A percentile compares a stretch with the other conserved stretches of the same genome.
phyloP scores from a whole-genome alignment of 257 asterid genomes.

The Nicotiana otophora region DNA sequence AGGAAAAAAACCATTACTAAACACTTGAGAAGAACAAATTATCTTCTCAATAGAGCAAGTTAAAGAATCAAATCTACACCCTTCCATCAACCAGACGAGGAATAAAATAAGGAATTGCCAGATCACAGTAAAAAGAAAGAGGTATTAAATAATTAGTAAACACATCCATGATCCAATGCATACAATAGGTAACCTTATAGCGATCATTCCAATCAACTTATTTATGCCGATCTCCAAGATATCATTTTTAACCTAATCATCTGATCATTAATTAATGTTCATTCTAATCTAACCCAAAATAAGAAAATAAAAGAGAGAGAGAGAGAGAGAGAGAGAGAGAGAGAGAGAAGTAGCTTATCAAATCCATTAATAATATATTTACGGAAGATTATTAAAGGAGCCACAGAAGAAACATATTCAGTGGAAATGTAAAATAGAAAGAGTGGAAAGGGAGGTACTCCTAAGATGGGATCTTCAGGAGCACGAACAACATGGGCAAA shows the following conservation, averaged over 20 bases:
- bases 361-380: not conserved
- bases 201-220: not conserved
- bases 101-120: not conserved
- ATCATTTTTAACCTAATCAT: not conserved
- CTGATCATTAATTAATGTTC: not conserved
- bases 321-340: too few relatives aligned
- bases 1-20: not conserved
- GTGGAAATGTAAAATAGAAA: not conserved
- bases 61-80: not conserved
- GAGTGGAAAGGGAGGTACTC: slow-evolving; percentile 32
- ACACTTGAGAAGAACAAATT: slow-evolving; percentile 3
- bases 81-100: not conserved
- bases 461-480: slow-evolving; percentile 77
- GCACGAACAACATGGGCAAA: slow-evolving; percentile 59
- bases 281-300: not conserved
- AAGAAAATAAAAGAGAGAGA: not conserved
- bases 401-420: too few relatives aligned
- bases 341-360: not conserved
- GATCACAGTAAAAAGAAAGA: not conserved
- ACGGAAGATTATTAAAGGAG: not conserved
- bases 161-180: not conserved
- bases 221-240: not conserved
- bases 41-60: not conserved
- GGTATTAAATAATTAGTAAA: too few relatives aligned
- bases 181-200: not conserved